Base-by-base conservation (phyloP, 148 eudicot genomes). In the Oxyria digyna region DNA sequence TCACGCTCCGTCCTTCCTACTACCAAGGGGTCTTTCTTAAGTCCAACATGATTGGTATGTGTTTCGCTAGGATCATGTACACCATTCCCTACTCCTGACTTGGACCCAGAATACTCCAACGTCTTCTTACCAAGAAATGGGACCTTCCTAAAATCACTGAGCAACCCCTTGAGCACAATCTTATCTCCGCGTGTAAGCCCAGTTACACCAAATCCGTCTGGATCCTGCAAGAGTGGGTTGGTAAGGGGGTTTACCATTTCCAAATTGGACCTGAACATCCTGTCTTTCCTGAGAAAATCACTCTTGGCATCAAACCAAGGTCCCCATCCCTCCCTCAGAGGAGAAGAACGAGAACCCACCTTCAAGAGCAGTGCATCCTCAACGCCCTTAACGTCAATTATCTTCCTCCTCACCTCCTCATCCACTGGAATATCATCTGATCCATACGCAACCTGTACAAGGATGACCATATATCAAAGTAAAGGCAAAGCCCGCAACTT, bases 291-390 rank as follows among this genome's bases (percentile, higher is more conserved):
- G 69, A 91, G 78, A 62, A 91, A 91, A 79, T 91, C 97, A 67
- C 81, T 78, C 87, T 91, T 91, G 64, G 88, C 89, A 62, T 91
- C 97, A 77, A 91, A 91, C 97, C 97, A 91, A 18, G 82, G 71
- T 6, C 97, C 97, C 97, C 97, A 91, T 6, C 96, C 97, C 41
- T 91, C 89, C 76, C 91, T 78, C 68, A 91, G 62, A 0, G 80
- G 83, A 1, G 91, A 89, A 72, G 78, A 84, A 71, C 71, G 74
- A 29, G 78, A 65, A 0, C 85, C 82, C 8, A 74, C 66, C 69
- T 84, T 91, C 77, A 91, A 72, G 75, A 91, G 69, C n/a, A 91
- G 79, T 3, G 81, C 89, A 74, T 91, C 97, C 74, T 89, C 97
- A 45, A 91, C 55, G 24, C 80, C 85, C 42, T 57, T 74, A 37